A percentile compares a stretch with the other conserved stretches of the same genome.
Conservation (phyloP, 441 rosid species). For the Pelargonium australe region DNA sequence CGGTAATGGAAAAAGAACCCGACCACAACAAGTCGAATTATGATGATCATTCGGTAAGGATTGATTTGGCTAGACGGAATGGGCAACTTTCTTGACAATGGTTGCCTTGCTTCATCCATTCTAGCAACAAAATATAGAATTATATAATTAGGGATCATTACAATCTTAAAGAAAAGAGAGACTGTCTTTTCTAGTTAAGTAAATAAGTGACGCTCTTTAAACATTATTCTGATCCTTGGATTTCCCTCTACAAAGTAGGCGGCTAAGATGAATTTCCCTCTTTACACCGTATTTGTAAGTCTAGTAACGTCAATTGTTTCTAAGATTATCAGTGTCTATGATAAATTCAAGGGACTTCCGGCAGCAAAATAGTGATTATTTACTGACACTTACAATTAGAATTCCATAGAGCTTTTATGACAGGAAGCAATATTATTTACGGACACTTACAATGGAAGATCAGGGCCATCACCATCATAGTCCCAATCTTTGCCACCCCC, state of each 20-base stretch:
- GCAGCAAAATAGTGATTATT: too few relatives aligned
- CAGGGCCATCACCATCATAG: constrained; percentile 35
- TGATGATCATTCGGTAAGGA: constrained; percentile 48
- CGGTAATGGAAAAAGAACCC: constrained; percentile 49
- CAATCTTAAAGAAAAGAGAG: constrained; percentile 46
- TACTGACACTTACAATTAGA: too few relatives aligned
- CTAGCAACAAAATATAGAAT: constrained; percentile 22
- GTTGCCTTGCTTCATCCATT: constrained; percentile 54
- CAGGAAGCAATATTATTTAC: not conserved
- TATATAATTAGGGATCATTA: constrained; percentile 6
- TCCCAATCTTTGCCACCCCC: constrained; percentile 35
- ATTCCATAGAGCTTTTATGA: not conserved
- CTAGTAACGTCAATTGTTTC: too few relatives aligned
- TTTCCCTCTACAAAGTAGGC: too few relatives aligned
- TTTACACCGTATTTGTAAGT: too few relatives aligned
- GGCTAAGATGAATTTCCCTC: too few relatives aligned
- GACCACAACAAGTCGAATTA: constrained; percentile 39
- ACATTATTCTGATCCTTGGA: not conserved
- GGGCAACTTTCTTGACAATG: constrained; percentile 41
- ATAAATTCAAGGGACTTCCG: too few relatives aligned
- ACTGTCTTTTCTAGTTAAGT: too few relatives aligned
- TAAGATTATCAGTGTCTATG: too few relatives aligned
- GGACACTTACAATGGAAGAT: constrained; percentile 43
- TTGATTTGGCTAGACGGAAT: constrained; percentile 43
- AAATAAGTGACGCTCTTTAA: not conserved